Percentiles rank a stretch among this genome's conserved stretches.
Conservation (phyloP, 441 rosid genomes). For the Gossypium lobatum region DNA sequence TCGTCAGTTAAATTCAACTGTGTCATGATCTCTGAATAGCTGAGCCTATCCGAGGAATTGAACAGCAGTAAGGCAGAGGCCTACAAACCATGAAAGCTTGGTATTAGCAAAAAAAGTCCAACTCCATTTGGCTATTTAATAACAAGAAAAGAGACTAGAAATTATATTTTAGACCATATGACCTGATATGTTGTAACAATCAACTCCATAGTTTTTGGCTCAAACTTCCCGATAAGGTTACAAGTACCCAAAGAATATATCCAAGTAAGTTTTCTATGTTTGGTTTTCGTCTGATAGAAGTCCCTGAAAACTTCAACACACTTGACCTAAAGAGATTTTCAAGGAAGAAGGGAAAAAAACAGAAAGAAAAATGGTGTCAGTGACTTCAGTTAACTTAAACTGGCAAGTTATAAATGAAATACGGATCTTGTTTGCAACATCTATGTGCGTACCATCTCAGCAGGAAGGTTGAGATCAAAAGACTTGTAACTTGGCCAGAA, state of each 20-base stretch:
- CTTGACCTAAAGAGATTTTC: slow-evolving; percentile 24
- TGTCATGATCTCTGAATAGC: slow-evolving; percentile 35
- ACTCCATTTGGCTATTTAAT: neutral
- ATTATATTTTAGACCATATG: neutral
- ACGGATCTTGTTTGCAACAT: neutral
- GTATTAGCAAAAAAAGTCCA: neutral
- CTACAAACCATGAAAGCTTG: slow-evolving; percentile 8
- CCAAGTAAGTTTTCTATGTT: slow-evolving; percentile 38
- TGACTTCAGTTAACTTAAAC: neutral
- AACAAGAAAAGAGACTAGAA: neutral
- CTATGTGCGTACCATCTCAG: slow-evolving; percentile 35
- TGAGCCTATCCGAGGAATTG: slow-evolving; percentile 31
- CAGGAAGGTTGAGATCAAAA: slow-evolving; percentile 44
- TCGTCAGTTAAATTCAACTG: slow-evolving; percentile 32
- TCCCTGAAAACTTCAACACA: slow-evolving; percentile 47
- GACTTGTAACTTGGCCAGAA: slow-evolving; percentile 55
- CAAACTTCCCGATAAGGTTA: slow-evolving; percentile 43
- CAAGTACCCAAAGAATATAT: slow-evolving; percentile 49
- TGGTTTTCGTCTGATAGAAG: slow-evolving; percentile 44
- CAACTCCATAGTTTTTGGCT: slow-evolving; percentile 38
- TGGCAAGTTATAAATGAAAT: neutral
- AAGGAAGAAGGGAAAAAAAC: neutral
- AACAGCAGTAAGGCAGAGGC: slow-evolving; percentile 36
- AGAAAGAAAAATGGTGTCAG: neutral
- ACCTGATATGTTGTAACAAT: slow-evolving; percentile 50